phyloP scores from a whole-genome alignment of 208 protist species.

The Leishmania tropica region DNA sequence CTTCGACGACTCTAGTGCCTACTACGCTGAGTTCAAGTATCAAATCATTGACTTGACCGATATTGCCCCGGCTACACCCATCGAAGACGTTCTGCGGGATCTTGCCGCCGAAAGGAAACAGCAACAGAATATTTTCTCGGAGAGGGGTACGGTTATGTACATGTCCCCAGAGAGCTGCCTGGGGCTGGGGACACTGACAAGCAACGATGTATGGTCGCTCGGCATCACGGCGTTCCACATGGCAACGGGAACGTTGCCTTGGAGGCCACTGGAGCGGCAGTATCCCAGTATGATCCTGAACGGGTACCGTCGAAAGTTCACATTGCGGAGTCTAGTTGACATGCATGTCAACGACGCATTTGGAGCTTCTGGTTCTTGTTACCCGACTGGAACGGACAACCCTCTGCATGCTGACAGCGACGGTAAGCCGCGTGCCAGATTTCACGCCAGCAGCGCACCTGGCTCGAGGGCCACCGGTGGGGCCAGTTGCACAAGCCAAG shows the following conservation, averaged over 20 bases:
- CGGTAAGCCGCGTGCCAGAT: not conserved
- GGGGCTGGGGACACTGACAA: constrained; percentile 41
- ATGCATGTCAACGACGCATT: not conserved
- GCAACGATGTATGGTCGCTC: constrained; percentile 87
- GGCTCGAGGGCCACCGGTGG: not conserved
- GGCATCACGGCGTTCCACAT: constrained; percentile 81
- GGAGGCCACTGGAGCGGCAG: constrained; percentile 56
- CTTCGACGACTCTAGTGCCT: constrained; percentile 23
- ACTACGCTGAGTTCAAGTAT: constrained; percentile 31
- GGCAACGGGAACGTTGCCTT: constrained; percentile 67
- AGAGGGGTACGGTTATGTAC: constrained; percentile 58
- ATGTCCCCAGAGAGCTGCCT: constrained; percentile 87
- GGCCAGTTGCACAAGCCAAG: not conserved
- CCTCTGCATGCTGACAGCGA: not conserved
- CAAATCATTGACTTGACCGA: constrained; percentile 68
- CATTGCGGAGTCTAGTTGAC: constrained; percentile 24
- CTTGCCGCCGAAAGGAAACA: not conserved
- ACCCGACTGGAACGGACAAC: no score
- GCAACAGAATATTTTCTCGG: not conserved
- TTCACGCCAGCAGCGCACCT: not conserved
- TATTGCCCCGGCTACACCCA: constrained; percentile 4
- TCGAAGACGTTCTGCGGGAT: constrained; percentile 8
- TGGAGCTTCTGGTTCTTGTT: not conserved
- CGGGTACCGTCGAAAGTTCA: constrained; percentile 58
- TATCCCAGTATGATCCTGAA: constrained; percentile 70